These are phyloP conservation scores for Colletotrichum spinosum DNA, from an alignment of 2,329 filamentous ascomycete species.

Conservation along the genomic window DNA sequence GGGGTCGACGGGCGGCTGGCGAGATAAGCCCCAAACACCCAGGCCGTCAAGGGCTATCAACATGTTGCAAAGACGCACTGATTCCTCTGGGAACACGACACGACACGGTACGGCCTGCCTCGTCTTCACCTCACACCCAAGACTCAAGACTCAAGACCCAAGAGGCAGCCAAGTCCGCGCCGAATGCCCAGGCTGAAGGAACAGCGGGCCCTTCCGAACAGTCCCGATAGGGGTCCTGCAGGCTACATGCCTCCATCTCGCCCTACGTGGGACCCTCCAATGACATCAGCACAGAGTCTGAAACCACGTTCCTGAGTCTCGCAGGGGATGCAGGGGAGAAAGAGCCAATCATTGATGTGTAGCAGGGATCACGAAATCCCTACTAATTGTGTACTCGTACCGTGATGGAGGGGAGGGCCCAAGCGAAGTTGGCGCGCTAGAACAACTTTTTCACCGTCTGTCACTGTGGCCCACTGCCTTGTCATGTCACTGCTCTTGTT, in stretches of 20 bases:
- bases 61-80: conserved; percentile 19
- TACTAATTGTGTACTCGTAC: not conserved
- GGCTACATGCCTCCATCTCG: conserved; percentile 33
- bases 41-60: conserved; percentile 11
- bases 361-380: conserved; percentile 15
- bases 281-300: conserved; percentile 33
- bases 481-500: not conserved
- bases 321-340: conserved; percentile 1
- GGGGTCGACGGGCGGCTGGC: not conserved
- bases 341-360: conserved; percentile 22
- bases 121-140: too few species aligned
- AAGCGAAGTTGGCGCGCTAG: conserved; percentile 23
- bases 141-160: not conserved
- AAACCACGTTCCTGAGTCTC: conserved; percentile 36
- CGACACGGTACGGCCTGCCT: too few species aligned
- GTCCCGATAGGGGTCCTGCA: conserved; percentile 38
- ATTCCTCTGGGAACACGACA: not conserved
- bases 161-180: conserved; percentile 15
- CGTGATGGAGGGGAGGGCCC: not conserved
- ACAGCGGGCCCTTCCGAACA: conserved; percentile 35
- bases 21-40: conserved; percentile 7
- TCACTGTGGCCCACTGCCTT: not conserved
- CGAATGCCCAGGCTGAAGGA: conserved; percentile 15
- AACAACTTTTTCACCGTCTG: conserved; percentile 32
- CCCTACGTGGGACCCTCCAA: conserved; percentile 34